These are phyloP conservation scores for Rugosomyces carneus DNA, from an alignment of 1,284 basidiomycete genomes.

Conservation along the genomic window DNA sequence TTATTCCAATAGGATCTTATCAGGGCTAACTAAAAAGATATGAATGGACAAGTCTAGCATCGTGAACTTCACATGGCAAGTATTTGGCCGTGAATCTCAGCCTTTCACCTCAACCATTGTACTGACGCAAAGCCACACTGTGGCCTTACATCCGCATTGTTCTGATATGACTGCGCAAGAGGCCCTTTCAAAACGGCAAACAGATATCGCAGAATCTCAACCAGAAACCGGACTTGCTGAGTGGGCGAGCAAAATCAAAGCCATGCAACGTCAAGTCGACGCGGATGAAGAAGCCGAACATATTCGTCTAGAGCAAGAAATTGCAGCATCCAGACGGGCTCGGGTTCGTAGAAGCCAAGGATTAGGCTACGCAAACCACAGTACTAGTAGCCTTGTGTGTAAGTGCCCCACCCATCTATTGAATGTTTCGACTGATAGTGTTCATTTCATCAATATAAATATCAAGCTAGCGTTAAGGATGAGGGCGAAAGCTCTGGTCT, in stretches of 20 bases:
- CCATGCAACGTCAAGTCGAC: constrained; percentile 71
- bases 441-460: background rate
- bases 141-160: background rate
- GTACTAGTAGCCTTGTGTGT: constrained; percentile 36
- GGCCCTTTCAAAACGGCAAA: constrained; percentile 1
- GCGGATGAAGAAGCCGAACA: constrained; percentile 73
- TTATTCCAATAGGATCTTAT: no score
- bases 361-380: constrained; percentile 32
- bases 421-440: constrained; percentile 10
- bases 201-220: constrained; percentile 19
- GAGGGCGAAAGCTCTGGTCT: constrained; percentile 1
- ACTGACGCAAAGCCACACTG: background rate
- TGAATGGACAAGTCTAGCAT: no score
- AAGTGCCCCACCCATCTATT: constrained; percentile 23
- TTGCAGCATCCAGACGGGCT: constrained; percentile 62
- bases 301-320: constrained; percentile 68
- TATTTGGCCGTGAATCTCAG: no score
- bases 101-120: no score
- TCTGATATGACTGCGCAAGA: constrained; percentile 8
- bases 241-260: constrained; percentile 75
- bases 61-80: no score
- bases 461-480: constrained; percentile 14
- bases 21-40: no score
- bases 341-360: constrained; percentile 56
- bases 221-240: constrained; percentile 62